Evolutionary conservation across 371 early-diverging fungal genomes (phyloP).

Genomic region (Parasitella parasitica): DNA sequence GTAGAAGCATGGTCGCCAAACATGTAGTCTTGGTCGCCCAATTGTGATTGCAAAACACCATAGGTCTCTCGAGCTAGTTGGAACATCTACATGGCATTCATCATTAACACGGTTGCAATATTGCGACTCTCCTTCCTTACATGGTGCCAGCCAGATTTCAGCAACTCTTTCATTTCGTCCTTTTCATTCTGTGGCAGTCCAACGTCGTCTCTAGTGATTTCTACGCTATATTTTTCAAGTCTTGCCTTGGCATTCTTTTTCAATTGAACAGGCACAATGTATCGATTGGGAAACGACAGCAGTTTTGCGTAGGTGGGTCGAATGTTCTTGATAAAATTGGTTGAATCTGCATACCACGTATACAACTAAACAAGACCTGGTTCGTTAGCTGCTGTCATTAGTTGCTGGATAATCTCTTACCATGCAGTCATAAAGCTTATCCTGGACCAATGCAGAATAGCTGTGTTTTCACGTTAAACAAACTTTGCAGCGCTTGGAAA

Average conservation of each 20-base stretch:
- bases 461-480: conserved; percentile 16
- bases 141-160: conserved; percentile 48
- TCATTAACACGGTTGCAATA: not conserved
- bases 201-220: conserved; percentile 39
- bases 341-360: conserved; percentile 70
- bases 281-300: conserved; percentile 63
- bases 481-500: not conserved
- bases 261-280: conserved; percentile 62
- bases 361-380: conserved; percentile 52
- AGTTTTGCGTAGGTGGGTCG: conserved; percentile 66
- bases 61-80: conserved; percentile 58
- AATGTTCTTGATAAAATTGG: conserved; percentile 65
- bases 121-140: conserved; percentile 16
- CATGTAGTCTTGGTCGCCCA: conserved; percentile 65
- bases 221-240: conserved; percentile 50
- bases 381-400: no score
- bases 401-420: conserved; percentile 26
- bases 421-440: conserved; percentile 56
- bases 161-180: conserved; percentile 50
- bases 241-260: conserved; percentile 55
- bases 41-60: conserved; percentile 49
- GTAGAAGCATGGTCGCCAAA: conserved; percentile 65
- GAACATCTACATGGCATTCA: conserved; percentile 59
- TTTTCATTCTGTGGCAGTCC: conserved; percentile 44
- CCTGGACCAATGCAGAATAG: conserved; percentile 48